Evolutionary conservation across 208 protist species (phyloP), one percentile per base, ranked within the genome.

Genomic region (Wallacemonas rigidus): DNA sequence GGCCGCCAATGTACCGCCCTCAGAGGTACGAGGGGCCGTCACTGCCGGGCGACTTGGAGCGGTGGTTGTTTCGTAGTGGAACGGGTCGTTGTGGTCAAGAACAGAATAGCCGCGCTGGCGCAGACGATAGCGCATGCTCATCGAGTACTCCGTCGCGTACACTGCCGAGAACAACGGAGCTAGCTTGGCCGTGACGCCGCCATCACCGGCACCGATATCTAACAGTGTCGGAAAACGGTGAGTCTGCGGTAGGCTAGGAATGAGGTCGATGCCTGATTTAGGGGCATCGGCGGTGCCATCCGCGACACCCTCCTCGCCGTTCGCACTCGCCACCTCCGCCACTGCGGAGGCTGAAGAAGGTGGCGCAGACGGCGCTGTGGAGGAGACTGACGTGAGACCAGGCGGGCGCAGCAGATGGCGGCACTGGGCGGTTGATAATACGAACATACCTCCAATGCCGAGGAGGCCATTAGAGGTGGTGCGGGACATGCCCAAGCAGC

Each of bases 181-280:
- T 45, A 96, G 67, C 56, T 77, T 64, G 2, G 83, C 71, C 14
- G 91, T 96, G 36, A 94, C 89, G 6, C 83, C 87, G 26, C 91
- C 91, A 53, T 96, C 87, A n/a, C 91, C 91, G 47, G 91, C 88
- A 35, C 91, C 91, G 61, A 96, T 85, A 53, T 93, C 88, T 3
- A 93, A 72, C 9, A 92, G 63, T 7, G 79, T 63, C 12, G 54
- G 75, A 69, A 80, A 88, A 1, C 51, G 44, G 9, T 63, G 69
- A 7, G 35, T 26, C 7, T 39, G 65, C 45, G 55, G 45, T 2
- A 48, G 15, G 38, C 41, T 50, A 5, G 60, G 60, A 35, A 65
- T 65, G n/a, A 65, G 1, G 40, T 5, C 63, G 8, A 54, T 38
- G 26, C 48, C 48, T 5, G 63, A 57, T 26, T 26, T 26, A 26